A percentile compares a stretch with the other conserved stretches of the same genome.
Evolutionary conservation across 2,329 filamentous ascomycete genomes (phyloP).

Genomic region (Aspergillus sp.): DNA sequence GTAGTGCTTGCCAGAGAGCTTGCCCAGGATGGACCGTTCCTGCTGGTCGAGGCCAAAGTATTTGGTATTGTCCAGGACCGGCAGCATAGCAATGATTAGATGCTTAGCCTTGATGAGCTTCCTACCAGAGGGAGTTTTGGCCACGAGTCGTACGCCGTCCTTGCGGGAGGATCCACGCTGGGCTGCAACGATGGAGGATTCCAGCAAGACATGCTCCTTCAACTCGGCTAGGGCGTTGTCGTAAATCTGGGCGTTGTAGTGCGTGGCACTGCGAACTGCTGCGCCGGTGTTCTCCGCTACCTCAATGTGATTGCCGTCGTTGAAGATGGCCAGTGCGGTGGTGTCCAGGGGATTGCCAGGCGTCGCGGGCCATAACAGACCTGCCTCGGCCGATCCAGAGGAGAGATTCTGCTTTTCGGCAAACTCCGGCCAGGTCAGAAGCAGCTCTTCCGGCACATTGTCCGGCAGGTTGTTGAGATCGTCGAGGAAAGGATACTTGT

Average conservation of each 20-base stretch:
- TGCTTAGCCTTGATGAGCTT: neutral
- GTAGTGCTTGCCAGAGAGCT: neutral
- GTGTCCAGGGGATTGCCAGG: neutral
- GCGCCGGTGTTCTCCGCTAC: neutral
- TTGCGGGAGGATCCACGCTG: neutral
- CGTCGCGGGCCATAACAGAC: neutral
- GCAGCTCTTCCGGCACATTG: constrained; percentile 14
- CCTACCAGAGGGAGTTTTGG: neutral
- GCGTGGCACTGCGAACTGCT: neutral
- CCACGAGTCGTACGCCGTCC: neutral
- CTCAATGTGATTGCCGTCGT: neutral
- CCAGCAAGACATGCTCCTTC: neutral
- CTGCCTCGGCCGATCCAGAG: neutral
- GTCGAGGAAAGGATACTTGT: neutral
- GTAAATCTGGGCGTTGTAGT: neutral
- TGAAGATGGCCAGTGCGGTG: neutral
- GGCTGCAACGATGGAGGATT: neutral
- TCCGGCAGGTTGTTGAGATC: constrained; percentile 16
- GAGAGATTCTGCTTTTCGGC: neutral
- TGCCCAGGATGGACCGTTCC: neutral
- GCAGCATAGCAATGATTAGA: neutral
- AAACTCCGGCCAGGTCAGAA: neutral
- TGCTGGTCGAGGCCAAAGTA: neutral
- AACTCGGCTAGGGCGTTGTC: neutral
- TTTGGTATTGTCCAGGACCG: neutral